Base-by-base conservation (phyloP, 805 yeast species). In the Schwanniomyces vanrijiae region DNA sequence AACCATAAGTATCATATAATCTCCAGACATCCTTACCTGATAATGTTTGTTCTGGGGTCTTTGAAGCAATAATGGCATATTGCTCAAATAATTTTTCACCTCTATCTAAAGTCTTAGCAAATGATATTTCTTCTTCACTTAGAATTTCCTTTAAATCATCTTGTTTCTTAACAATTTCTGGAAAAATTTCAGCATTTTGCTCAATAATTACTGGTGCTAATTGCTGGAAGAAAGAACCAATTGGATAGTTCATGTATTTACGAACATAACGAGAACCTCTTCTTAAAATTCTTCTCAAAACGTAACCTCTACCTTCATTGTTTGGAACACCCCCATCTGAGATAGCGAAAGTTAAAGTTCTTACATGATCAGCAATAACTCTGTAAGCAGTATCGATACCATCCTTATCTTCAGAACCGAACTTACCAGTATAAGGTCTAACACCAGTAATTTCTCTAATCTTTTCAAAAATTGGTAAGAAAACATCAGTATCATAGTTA, bases 251-350 rank as follows among this genome's bases (percentile, higher is more conserved):
- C 87, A 94, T 84, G 75, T 94, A 91, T 74, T 94, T 94, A 70
- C 98, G 86, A 39, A 86, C 97, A 62, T 89, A 94, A 71, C 99
- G 86, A 34, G 97, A 89, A 62, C 99, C 99, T 77, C 99, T 87
- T 77, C 99, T 87, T 62, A 94, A 77, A 58, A 94, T 91, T 76
- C 99, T 87, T 75, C 99, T 86, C 67, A 94, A 76, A 38, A 94
- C 99, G 63, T 94, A 94, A 60, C 99, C 99, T 74, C 99, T 86
- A 60, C 99, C 99, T 65, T 94, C 99, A 63, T 91, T 94, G 73
- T 94, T 94, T 64, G 99, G 99, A 48, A 94, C 97, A 63, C 99
- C 99, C 62, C 99, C 99, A 68, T 94, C 99, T 34, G 96, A 88
- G 50, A 94, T 78, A 42, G 99, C 97, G 69, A 94, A 89, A 2